A percentile compares a stretch with the other conserved stretches of the same genome.
Conservation (phyloP, 192 early-diverging fungal genomes). For the Backusella morwellensis region DNA sequence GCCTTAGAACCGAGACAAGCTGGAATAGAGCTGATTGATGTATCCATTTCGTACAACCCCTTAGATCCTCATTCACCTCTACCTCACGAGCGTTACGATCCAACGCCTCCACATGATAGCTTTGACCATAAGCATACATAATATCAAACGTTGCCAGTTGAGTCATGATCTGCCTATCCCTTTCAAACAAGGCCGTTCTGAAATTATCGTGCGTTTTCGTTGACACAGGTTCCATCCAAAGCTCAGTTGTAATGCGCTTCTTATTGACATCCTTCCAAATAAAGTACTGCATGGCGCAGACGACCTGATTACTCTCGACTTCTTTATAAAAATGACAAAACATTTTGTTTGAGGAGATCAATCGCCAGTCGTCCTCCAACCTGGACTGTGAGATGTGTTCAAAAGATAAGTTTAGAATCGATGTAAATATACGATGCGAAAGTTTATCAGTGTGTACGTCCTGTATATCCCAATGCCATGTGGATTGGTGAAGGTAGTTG, state of each 20-base stretch:
- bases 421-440: slow-evolving; percentile 23
- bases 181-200: neutral
- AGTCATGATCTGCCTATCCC: slow-evolving; percentile 43
- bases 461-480: slow-evolving; percentile 52
- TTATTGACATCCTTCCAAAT: slow-evolving; percentile 42
- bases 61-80: neutral
- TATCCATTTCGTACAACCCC: neutral
- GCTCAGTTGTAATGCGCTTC: slow-evolving; percentile 46
- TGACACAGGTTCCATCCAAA: slow-evolving; percentile 54
- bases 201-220: neutral
- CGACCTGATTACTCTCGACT: slow-evolving; percentile 16
- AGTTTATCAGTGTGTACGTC: slow-evolving; percentile 34
- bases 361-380: slow-evolving; percentile 34
- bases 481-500: slow-evolving; percentile 48
- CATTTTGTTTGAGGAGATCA: slow-evolving; percentile 37
- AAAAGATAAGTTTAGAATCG: slow-evolving; percentile 48
- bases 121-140: slow-evolving; percentile 44
- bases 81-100: neutral
- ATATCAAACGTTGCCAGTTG: slow-evolving; percentile 57
- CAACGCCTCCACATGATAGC: neutral
- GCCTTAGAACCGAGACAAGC: slow-evolving; percentile 24
- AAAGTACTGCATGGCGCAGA: slow-evolving; percentile 47
- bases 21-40: slow-evolving; percentile 21
- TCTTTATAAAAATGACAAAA: slow-evolving; percentile 50
- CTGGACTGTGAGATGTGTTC: slow-evolving; percentile 49